Evolutionary conservation across 1,284 basidiomycete genomes (phyloP).

Genomic region (Tremellales sp.): DNA sequence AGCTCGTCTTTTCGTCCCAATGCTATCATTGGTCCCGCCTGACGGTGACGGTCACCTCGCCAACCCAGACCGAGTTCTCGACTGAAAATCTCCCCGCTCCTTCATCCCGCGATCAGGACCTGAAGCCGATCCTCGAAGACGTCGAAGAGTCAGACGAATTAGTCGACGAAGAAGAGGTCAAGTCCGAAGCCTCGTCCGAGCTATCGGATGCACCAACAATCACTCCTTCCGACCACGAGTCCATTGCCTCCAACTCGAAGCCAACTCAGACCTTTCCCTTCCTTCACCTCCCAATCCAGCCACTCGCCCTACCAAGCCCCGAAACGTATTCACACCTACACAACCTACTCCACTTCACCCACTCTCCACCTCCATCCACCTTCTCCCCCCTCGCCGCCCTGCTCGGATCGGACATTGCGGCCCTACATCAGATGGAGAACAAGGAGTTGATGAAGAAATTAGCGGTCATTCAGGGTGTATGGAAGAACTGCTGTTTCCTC

Average conservation of each 20-base stretch:
- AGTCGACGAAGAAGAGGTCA: not conserved
- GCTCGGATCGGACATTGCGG: not conserved
- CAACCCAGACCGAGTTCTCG: not conserved
- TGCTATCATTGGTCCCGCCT: not conserved
- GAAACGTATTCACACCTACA: not conserved
- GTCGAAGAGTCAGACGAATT: not conserved
- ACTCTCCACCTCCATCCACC: not conserved
- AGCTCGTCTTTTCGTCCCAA: not conserved
- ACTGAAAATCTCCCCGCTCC: not conserved
- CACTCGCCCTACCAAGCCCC: not conserved
- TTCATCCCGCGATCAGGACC: too few species aligned
- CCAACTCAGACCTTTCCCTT: too few species aligned
- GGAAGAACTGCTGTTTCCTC: not conserved
- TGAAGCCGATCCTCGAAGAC: not conserved
- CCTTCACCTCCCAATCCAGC: not conserved
- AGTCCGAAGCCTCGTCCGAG: not conserved
- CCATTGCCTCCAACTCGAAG: too few species aligned
- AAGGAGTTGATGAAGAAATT: not conserved
- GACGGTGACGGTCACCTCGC: not conserved
- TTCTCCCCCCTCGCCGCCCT: not conserved
- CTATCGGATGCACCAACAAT: not conserved
- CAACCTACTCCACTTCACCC: not conserved
- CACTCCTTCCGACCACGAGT: too few species aligned
- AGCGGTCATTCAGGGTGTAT: not conserved
- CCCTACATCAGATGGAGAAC: not conserved